phyloP scores from a whole-genome alignment of 768 basidiomycete species.

The Dentipellis fragilis region DNA sequence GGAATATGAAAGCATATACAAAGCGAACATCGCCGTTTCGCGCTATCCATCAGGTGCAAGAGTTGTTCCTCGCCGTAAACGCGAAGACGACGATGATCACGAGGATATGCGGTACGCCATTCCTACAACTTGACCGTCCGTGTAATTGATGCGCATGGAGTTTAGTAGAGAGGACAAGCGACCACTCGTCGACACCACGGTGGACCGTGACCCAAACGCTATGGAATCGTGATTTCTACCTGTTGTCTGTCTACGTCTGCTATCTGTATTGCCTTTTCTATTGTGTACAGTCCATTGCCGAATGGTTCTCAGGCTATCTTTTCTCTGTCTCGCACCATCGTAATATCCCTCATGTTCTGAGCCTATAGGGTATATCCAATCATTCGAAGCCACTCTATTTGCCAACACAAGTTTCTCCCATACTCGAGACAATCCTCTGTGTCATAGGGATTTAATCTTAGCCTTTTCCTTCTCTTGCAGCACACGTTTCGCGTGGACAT shows the following conservation, averaged over 20 bases:
- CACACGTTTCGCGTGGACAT: constrained; percentile 72
- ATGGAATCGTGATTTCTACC: constrained; percentile 8
- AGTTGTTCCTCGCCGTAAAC: constrained; percentile 47
- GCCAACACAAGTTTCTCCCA: too few species aligned
- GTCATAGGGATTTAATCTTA: constrained; percentile 62
- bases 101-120: constrained; percentile 24
- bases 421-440: too few species aligned
- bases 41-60: constrained; percentile 40
- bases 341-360: too few species aligned
- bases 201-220: constrained; percentile 11
- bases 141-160: neutral
- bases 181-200: constrained; percentile 20
- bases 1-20: constrained; percentile 93
- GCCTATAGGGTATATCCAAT: too few species aligned
- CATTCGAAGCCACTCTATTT: too few species aligned
- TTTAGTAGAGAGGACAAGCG: constrained; percentile 35
- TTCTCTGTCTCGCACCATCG: too few species aligned
- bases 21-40: constrained; percentile 62
- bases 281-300: too few species aligned
- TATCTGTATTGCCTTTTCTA: too few species aligned
- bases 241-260: too few species aligned
- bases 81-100: constrained; percentile 59
- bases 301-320: too few species aligned
- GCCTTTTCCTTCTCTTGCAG: constrained; percentile 79
- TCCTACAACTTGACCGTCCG: neutral